A percentile compares a stretch with the other conserved stretches of the same genome.
phyloP scores from a whole-genome alignment of 495 filamentous ascomycete species.

The Acidomyces sp. region DNA sequence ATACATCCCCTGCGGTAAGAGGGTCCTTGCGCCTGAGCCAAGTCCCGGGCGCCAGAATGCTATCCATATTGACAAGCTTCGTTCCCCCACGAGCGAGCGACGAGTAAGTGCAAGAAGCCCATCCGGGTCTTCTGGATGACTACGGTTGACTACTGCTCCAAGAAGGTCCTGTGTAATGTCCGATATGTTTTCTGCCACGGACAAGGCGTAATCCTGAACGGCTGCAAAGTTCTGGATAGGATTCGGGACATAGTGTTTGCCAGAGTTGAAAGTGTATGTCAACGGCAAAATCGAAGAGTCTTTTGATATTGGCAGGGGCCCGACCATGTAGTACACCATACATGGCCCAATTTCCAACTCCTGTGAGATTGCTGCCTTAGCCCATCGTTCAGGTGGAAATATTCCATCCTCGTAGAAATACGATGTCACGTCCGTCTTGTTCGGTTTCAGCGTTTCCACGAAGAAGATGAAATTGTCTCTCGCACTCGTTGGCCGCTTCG shows the following conservation, averaged over 20 bases:
- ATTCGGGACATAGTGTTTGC: constrained; percentile 29
- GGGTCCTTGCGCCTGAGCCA: constrained; percentile 9
- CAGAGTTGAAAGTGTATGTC: constrained; percentile 27
- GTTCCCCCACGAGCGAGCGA: constrained; percentile 2
- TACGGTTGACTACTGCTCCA: constrained; percentile 9
- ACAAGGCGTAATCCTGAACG: constrained; percentile 23
- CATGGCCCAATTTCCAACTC: constrained; percentile 32
- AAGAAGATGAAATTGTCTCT: constrained; percentile 21
- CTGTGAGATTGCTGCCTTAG: constrained; percentile 34
- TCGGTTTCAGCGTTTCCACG: constrained; percentile 39
- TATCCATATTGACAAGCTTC: constrained; percentile 15
- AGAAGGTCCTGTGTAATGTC: constrained; percentile 31
- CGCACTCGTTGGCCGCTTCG: constrained; percentile 13
- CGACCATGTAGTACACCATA: constrained; percentile 34
- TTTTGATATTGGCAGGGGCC: constrained; percentile 34
- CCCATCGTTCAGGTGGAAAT: constrained; percentile 32
- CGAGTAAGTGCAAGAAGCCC: constrained; percentile 15
- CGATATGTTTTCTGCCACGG: constrained; percentile 24
- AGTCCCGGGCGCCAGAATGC: constrained; percentile 14
- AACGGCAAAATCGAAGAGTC: constrained; percentile 11
- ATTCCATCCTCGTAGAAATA: constrained; percentile 32
- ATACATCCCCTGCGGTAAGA: constrained; percentile 16
- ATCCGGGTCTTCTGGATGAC: constrained; percentile 9
- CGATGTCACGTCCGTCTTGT: constrained; percentile 38
- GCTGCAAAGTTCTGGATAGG: constrained; percentile 24